A percentile compares a stretch with the other conserved stretches of the same genome.
Evolutionary conservation across 2,329 filamentous ascomycete species (phyloP).

Genomic region (Lasiodiplodia sp.): DNA sequence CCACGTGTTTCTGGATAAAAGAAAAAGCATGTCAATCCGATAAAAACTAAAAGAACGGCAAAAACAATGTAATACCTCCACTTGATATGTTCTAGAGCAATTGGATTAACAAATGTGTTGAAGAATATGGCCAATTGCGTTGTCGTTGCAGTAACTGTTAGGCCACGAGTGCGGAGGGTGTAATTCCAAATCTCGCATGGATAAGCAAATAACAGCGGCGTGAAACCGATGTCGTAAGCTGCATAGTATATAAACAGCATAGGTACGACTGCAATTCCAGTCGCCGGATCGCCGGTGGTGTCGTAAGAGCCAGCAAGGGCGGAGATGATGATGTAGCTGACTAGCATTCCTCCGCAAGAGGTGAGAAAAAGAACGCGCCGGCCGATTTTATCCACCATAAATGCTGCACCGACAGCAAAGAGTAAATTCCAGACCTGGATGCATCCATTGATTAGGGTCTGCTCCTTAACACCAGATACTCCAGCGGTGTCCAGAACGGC

Average conservation of each 20-base stretch:
- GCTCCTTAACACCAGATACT: slow-evolving; percentile 43
- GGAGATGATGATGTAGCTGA: slow-evolving; percentile 44
- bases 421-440: slow-evolving; percentile 59
- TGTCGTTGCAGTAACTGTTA: slow-evolving; percentile 55
- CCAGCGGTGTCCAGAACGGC: slow-evolving; percentile 44
- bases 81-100: slow-evolving; percentile 47
- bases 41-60: slow-evolving; percentile 7
- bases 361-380: slow-evolving; percentile 45
- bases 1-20: slow-evolving; percentile 40
- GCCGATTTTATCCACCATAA: slow-evolving; percentile 45
- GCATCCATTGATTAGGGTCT: slow-evolving; percentile 46
- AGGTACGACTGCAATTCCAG: slow-evolving; percentile 41
- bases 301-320: slow-evolving; percentile 12
- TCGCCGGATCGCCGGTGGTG: slow-evolving; percentile 11
- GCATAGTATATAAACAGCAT: slow-evolving; percentile 39
- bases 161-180: slow-evolving; percentile 54
- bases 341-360: slow-evolving; percentile 49
- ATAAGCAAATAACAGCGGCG: slow-evolving; percentile 50
- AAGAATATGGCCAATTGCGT: slow-evolving; percentile 57
- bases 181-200: slow-evolving; percentile 56
- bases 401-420: slow-evolving; percentile 55
- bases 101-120: slow-evolving; percentile 53
- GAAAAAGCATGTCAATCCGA: slow-evolving; percentile 35
- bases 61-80: slow-evolving; percentile 55
- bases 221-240: slow-evolving; percentile 36